Conservation (phyloP, 306 rosid species). For the Styphnolobium japonicum region DNA sequence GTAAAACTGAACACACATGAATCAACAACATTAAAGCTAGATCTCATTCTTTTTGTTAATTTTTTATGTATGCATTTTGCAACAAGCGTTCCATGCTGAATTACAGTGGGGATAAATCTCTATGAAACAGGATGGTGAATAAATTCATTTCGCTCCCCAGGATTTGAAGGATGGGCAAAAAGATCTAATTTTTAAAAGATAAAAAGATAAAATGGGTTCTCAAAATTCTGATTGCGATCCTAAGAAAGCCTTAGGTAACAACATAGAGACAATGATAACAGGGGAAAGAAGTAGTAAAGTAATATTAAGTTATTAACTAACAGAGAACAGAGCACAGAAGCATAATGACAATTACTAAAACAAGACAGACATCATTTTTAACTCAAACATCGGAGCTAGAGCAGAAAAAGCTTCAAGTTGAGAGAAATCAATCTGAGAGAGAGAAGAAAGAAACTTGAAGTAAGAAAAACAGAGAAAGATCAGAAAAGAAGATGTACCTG, state of each 20-base stretch:
- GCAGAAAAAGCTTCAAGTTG: background rate
- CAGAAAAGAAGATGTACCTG: constrained; percentile 12
- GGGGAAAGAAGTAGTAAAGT: background rate
- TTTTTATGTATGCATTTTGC: background rate
- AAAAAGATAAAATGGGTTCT: background rate
- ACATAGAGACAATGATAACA: background rate
- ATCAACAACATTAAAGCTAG: constrained; percentile 7
- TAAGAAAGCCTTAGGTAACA: background rate
- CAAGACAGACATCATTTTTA: background rate
- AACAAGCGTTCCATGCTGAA: background rate
- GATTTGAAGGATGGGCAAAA: background rate
- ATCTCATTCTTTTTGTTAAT: background rate
- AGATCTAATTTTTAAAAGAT: background rate
- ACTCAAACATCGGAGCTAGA: background rate
- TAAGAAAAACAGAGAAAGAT: background rate
- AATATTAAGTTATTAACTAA: too few relatives aligned
- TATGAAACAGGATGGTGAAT: background rate
- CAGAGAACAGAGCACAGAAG: background rate
- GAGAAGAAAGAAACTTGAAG: background rate
- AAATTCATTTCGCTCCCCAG: background rate
- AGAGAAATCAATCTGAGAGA: background rate
- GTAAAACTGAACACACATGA: background rate
- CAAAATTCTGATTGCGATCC: background rate
- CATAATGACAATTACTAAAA: background rate
- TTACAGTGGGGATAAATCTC: background rate